These are phyloP conservation scores for Protea cynaroides DNA, from an alignment of 164 flowering plant genomes.

Conservation along the genomic window DNA sequence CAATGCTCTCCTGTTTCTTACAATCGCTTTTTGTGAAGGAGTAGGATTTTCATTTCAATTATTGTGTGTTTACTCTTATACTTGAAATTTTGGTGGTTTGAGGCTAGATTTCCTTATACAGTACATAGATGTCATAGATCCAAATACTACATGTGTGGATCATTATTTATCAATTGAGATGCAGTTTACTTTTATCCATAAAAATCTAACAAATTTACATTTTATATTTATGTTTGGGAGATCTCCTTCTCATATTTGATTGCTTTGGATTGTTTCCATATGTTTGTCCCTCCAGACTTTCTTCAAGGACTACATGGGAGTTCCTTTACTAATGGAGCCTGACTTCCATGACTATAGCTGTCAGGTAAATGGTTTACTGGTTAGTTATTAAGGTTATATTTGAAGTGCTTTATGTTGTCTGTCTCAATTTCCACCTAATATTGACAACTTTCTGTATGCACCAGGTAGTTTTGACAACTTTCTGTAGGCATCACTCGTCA, in stretches of 20 bases:
- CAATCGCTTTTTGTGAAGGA: no score
- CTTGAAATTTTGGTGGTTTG: no score
- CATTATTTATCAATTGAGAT: no score
- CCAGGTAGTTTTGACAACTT: no score
- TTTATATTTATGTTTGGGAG: background rate
- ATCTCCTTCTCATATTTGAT: background rate
- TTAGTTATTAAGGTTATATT: background rate
- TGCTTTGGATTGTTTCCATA: background rate
- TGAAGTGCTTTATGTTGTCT: background rate
- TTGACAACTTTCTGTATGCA: background rate
- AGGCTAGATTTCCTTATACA: no score
- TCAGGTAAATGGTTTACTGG: conserved; percentile 44
- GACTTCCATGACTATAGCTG: conserved; percentile 87
- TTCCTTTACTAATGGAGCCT: conserved; percentile 91
- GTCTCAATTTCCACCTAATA: background rate
- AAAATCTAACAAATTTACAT: background rate
- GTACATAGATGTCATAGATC: no score
- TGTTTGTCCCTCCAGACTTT: conserved; percentile 38
- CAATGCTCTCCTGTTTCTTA: no score
- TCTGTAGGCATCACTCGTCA: no score
- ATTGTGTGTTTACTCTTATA: no score
- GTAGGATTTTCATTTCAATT: no score
- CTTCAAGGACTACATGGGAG: conserved; percentile 85
- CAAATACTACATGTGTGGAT: no score
- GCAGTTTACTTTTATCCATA: background rate